These are phyloP conservation scores for Mikania micrantha DNA, from an alignment of 129 eudicot species.

Conservation along the genomic window DNA sequence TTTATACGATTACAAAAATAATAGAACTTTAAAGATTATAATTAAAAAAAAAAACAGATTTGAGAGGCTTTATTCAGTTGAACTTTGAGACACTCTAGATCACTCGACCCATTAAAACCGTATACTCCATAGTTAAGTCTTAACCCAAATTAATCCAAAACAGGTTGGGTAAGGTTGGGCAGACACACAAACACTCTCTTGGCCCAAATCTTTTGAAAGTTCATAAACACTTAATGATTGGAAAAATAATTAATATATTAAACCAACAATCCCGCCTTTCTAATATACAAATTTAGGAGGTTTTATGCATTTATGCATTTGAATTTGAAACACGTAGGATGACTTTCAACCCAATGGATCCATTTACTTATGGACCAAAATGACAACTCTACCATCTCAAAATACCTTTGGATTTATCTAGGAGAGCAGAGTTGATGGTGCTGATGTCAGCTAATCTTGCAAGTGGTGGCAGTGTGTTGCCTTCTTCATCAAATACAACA, in stretches of 20 bases:
- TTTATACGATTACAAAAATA: too few species aligned
- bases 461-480: conserved; percentile 75
- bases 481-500: conserved; percentile 89
- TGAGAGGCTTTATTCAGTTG: too few species aligned
- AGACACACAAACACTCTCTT: background rate
- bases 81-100: too few species aligned
- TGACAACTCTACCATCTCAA: background rate
- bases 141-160: too few species aligned
- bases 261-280: background rate
- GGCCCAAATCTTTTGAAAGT: background rate
- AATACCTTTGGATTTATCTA: conserved; percentile 65
- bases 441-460: conserved; percentile 53
- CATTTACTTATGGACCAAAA: background rate
- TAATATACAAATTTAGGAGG: background rate
- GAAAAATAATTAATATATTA: background rate
- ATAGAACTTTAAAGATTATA: too few species aligned
- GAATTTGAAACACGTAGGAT: background rate
- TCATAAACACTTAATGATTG: background rate
- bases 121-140: too few species aligned
- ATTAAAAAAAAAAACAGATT: too few species aligned
- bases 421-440: conserved; percentile 29
- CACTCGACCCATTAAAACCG: too few species aligned
- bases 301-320: background rate
- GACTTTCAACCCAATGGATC: background rate
- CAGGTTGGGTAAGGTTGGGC: background rate